Evolutionary conservation across 495 filamentous ascomycete genomes (phyloP).

Genomic region (Aspergillus affinis): DNA sequence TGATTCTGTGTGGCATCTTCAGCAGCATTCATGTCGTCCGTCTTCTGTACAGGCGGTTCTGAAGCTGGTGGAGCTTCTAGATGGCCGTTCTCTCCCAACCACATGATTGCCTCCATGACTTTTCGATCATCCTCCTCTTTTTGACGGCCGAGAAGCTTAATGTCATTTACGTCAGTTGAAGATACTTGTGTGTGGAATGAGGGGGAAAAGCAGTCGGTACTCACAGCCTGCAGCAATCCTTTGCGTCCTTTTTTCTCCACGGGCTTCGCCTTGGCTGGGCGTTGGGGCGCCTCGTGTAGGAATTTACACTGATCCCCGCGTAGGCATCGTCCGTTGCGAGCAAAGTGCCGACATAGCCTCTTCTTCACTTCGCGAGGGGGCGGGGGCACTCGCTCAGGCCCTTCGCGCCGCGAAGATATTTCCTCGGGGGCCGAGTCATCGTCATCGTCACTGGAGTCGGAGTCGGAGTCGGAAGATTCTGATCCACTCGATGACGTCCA

Average conservation of each 20-base stretch:
- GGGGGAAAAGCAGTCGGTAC: slow-evolving; percentile 20
- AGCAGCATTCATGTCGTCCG: background rate
- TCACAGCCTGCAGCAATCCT: slow-evolving; percentile 52
- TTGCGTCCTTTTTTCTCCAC: slow-evolving; percentile 39
- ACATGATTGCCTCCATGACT: slow-evolving; percentile 45
- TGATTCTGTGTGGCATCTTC: background rate
- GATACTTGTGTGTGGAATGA: background rate
- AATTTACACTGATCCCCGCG: slow-evolving; percentile 49
- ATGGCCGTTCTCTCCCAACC: slow-evolving; percentile 43
- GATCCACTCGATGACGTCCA: slow-evolving; percentile 42
- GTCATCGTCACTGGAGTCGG: slow-evolving; percentile 34
- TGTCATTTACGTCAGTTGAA: slow-evolving; percentile 16
- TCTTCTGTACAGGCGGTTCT: background rate
- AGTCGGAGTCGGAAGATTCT: slow-evolving; percentile 32
- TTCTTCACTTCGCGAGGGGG: slow-evolving; percentile 42
- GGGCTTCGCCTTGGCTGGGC: slow-evolving; percentile 32
- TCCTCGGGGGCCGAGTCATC: slow-evolving; percentile 45
- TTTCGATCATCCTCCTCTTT: slow-evolving; percentile 44
- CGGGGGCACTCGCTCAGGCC: slow-evolving; percentile 43
- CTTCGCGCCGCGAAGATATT: slow-evolving; percentile 38
- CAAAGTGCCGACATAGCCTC: slow-evolving; percentile 45
- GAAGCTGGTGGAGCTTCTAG: slow-evolving; percentile 11
- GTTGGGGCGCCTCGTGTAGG: slow-evolving; percentile 40
- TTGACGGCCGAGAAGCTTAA: slow-evolving; percentile 49
- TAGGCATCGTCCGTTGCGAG: slow-evolving; percentile 44